These are phyloP conservation scores for Rubia tinctorum DNA, from an alignment of 305 asterid species.

Conservation along the genomic window DNA sequence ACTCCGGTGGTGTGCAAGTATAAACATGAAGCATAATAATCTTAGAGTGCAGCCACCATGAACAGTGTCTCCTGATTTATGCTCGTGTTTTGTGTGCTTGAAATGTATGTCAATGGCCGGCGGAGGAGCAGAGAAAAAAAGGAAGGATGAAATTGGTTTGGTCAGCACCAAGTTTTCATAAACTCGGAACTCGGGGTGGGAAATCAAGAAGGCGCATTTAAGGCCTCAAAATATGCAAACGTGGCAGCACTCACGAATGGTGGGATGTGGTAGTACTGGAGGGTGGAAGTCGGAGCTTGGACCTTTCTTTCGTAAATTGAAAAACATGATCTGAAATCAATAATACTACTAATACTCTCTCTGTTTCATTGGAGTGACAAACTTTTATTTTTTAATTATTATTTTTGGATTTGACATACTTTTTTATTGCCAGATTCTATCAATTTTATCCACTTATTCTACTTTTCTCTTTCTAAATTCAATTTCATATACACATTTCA, in stretches of 20 bases:
- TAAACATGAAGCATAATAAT: constrained; percentile 16
- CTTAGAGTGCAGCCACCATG: background rate
- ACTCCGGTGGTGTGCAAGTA: background rate
- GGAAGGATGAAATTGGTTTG: constrained; percentile 5
- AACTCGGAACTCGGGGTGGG: background rate
- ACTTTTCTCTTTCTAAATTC: no score
- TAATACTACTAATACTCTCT: no score
- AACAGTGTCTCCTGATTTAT: background rate
- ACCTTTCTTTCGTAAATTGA: background rate
- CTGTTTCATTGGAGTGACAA: no score
- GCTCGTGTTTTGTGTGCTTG: background rate
- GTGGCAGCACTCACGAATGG: constrained; percentile 9
- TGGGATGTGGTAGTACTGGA: background rate
- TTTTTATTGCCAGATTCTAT: no score
- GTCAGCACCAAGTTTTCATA: constrained; percentile 2
- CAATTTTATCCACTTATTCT: no score
- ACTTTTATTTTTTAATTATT: no score
- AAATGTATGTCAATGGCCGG: background rate
- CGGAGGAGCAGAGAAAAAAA: constrained; percentile 6
- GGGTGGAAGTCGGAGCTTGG: background rate
- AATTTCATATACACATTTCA: no score
- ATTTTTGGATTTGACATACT: no score
- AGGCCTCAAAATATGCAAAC: constrained; percentile 27
- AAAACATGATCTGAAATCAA: no score
- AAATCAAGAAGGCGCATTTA: constrained; percentile 17